Base-by-base conservation (phyloP, 2,329 filamentous ascomycete species). In the Colletotrichum theobromicola region DNA sequence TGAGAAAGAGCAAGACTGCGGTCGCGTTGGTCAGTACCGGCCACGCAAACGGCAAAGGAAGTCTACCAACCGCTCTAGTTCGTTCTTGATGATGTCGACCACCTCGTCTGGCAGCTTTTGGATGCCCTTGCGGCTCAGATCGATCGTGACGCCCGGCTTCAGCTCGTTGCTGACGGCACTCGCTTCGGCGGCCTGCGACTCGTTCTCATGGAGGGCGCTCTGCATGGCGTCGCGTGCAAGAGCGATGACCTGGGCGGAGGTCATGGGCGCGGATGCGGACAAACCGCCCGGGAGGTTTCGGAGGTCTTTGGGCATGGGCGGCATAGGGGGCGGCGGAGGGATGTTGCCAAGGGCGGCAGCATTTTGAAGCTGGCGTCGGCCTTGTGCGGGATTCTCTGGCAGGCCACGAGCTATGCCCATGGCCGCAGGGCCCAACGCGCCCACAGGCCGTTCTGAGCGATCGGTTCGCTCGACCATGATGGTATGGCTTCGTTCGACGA, bases 1-100 rank as follows among this genome's bases (percentile, higher is more conserved):
- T 96, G 94, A n/a, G 94, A 95, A 77, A 96, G 87, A 64, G 94
- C 94, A 67, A 96, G 90, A 79, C 94, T 95, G 80, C 55, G 46
- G 71, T 60, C 76, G 62, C 42, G 63, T 72, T 60, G 72, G 61
- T n/a, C 18, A 61, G 12, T 18, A 32, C 2, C 12, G 58, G 55
- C 63, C 34, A 32, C 28, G 55, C n/a, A 65, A 63, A 58, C 15
- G 30, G 7, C 10, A 72, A 62, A 30, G 35, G 57, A 57, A 60
- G 57, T 70, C 61, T 58, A 84, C 87, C 67, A 81, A 94, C 93
- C 93, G 89, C 85, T 94, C 93, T 76, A 95, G 87, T 81, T 94
- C 92, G 78, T 93, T 88, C 83, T 93, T 94, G 79, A 95, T 93
- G 75, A 95, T 90, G 79, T 94, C 91, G 53, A 95, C 91, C 57